Base-by-base conservation (phyloP, 2,329 filamentous ascomycete genomes). In the Fusarium transvaalense region DNA sequence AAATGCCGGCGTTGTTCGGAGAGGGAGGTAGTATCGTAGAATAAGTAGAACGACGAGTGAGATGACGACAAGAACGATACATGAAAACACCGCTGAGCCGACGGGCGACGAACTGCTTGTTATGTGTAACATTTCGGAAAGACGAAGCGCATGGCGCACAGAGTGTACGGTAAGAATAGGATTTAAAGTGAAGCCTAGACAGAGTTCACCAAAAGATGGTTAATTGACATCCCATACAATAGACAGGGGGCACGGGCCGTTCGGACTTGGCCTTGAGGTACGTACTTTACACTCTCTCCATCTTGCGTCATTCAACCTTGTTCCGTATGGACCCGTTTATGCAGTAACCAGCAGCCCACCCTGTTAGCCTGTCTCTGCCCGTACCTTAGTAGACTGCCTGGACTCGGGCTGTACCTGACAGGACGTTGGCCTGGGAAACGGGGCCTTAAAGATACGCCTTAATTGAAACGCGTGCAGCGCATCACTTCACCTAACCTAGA, bases 1-100 rank as follows among this genome's bases (percentile, higher is more conserved):
- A 80, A 97, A 97, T 62, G 91, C 92, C 1, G 96, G 95, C 1
- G 96, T 98, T 9, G 91, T 89, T 71, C 96, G 93, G 34, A 99
- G 85, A 4, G 95, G 95, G 12, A 99, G 88, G 80, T 94, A 99
- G 82, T 93, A 90, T 75, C 96, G 91, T 61, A 97, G 85, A 66
- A 98, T 89, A 23, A 97, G 84, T 42, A 99, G 86, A 62, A 96
- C 93, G 64, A 91, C 82, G 65, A 91, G 78, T 69, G 91, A 93
- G 71, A 97, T 92, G 70, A 88, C 78, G 71, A 94, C 81, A 38
- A 97, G 85, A 64, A 93, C 88, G 74, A 92, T 75, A 71, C 89
- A 78, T 69, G 92, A 88, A 80, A 97, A 97, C 76, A 95, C 83
- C 76, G 90, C 88, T 55, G 94, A 97, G 79, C 91, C 90, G 53